Base-by-base conservation (phyloP, 768 basidiomycete species). In the Paxillus rubicundulus region DNA sequence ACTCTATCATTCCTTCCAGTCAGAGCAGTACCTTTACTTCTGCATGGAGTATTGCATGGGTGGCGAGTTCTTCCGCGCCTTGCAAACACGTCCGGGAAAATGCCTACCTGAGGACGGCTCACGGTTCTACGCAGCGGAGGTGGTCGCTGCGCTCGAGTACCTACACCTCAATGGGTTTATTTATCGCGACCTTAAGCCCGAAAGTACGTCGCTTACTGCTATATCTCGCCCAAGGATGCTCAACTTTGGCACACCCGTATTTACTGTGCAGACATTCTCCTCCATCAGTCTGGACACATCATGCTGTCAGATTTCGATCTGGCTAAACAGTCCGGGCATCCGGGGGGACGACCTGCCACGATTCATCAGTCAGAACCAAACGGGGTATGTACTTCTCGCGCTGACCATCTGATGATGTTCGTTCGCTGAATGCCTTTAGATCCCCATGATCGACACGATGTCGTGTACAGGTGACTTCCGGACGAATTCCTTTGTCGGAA, bases 31-130 rank as follows among this genome's bases (percentile, higher is more conserved):
- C 72, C 84, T 99, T 27, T 99, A 98, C 73, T 96, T 98, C 70
- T 97, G 94, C 78, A 94, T 93, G 92, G 92, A 98, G 72, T 98
- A 98, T 72, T 99, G 97, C 74, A 95, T 97, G 84, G 84, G 97
- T 33, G 97, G 97, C 52, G 97, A 99, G 67, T 99, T 99, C 76
- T 99, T 99, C 80, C 87, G 97, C 33, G 95, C 96, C 9, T 75
- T 99, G 56, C 97, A 99, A 70, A 90, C 89, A 43, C 81, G 93
- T 55, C 97, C 96, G 6, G 92, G 91, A n/a, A 98, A 94, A 67
- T 98, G 97, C 72, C 81, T 99, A 24, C 76, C 91, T 49, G 97
- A 99, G 74, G 95, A 98, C 50, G 93, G 89, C 27, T 88, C 95
- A 17, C 83, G 93, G 50, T 98, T 98, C 75, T 99, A 99, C 70